Conservation (phyloP, 2,329 filamentous ascomycete species). For the Pseudocercospora eumusae region DNA sequence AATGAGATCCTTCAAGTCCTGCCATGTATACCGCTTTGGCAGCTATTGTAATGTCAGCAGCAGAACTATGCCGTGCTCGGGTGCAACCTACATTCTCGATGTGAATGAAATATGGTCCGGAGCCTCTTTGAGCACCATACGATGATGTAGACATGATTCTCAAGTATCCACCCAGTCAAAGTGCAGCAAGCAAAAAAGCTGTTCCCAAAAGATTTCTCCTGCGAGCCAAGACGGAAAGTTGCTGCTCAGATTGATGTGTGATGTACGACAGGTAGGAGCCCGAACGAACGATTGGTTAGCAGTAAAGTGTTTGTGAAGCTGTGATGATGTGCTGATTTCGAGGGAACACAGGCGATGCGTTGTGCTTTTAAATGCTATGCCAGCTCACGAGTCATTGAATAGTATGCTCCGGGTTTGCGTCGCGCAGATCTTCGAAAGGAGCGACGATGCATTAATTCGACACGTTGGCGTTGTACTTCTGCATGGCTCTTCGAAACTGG, state of each 20-base stretch:
- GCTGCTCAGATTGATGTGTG: not conserved
- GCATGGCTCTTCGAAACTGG: conserved; percentile 6
- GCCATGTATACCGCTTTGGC: conserved; percentile 36
- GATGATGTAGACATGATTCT: conserved; percentile 16
- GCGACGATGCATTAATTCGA: conserved; percentile 11
- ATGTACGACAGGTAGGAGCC: not conserved
- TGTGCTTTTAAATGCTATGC: conserved; percentile 9
- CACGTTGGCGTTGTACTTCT: conserved; percentile 2
- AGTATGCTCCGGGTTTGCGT: not conserved
- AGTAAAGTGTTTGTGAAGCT: not conserved
- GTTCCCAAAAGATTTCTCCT: not conserved
- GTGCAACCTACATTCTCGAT: conserved; percentile 28
- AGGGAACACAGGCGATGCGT: conserved; percentile 8
- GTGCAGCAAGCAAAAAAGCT: conserved; percentile 7
- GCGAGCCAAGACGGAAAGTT: not conserved
- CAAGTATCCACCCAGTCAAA: conserved; percentile 14
- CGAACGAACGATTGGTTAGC: not conserved
- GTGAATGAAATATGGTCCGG: conserved; percentile 26
- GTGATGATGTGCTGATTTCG: not conserved
- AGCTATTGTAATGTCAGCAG: conserved; percentile 28
- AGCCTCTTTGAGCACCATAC: conserved; percentile 6
- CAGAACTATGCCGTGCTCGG: not conserved
- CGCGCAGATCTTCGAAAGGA: conserved; percentile 6
- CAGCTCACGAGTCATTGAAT: not conserved
- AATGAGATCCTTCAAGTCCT: conserved; percentile 39